Base-by-base conservation (phyloP, 176 grass and related monocot species). In the Alopecurus myosuroides region DNA sequence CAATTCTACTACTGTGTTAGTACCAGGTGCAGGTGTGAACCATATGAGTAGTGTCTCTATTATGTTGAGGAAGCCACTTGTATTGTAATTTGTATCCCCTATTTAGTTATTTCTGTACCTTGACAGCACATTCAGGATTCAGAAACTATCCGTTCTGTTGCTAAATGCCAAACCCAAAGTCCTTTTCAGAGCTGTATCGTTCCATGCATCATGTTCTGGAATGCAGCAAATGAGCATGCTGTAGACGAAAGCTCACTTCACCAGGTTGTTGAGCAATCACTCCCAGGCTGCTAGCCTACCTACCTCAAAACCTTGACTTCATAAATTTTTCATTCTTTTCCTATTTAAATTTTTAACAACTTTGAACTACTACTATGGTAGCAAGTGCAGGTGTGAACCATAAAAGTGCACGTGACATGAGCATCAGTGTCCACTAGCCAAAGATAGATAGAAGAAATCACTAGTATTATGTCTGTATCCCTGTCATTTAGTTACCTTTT, bases 401-500 rank as follows among this genome's bases (percentile, higher is more conserved):
- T 41, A 31, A 18, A 74, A 22, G 23, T 37, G 17, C 40, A 80
- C 30, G 25, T 60, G 62, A 70, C 15, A 23, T 19, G 34, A 85
- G 36, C 25, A 42, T 48, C 12, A 58, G n/a, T 70, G 34, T 39
- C 64, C 45, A 39, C 11, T 17, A 46, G 14, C 41, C 18, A 15
- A 30, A 51, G 22, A 64, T 48, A 29, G 12, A 33, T 22, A 58
- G 49, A 42, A 48, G 53, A 46, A 72, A 65, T 66, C 11, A 62
- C 30, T 17, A 46, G 40, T 29, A 30, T 30, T 74, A 26, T 48
- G 46, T 74, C 49, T 81, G 7, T 67, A 62, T 74, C 69, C 10
- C 68, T 73, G 33, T 51, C 46, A 48, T 75, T 75, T 75, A 50
- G 45, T 75, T 75, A 75, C 26, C 17, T 74, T 75, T 33, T 33